Evolutionary conservation across 2,329 filamentous ascomycete species (phyloP), one percentile per base, ranked within the genome.

Genomic region (Venturia oleaginea): DNA sequence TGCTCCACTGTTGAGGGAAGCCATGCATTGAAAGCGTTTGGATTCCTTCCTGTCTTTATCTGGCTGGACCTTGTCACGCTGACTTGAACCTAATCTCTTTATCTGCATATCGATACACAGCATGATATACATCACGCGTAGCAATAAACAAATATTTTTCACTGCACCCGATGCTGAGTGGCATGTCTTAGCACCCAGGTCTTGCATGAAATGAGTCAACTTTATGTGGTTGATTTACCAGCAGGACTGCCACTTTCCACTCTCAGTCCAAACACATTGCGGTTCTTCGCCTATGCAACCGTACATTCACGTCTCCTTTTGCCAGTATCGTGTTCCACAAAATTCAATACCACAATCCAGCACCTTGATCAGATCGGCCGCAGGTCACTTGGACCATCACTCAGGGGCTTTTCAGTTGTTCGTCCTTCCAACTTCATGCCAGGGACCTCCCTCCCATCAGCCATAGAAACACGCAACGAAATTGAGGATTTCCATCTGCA

Each of bases 1-100:
- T 61, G 85, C 80, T 19, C 85, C 85, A 62, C 69, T 87, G 70
- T 69, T 87, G 61, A 78, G 84, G 67, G 77, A 79, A 67, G 78
- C 79, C 13, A 54, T 63, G 46, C n/a, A 11, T 11, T 60, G 34
- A 60, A 37, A 11, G 10, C 24, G 27, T 19, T 60, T 19, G n/a
- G n/a, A n/a, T n/a, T 37, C 19, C 1, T 43, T 42, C 22, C n/a
- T 38, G 5, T 24, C 24, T 38, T 38, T 24, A 6, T 22, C 30
- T n/a, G 60, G 4, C 40, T 40, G 4, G 38, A n/a, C 6, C 37
- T n/a, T 17, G n/a, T 13, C 27, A 27, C 34, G n/a, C 59, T 60
- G 22, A 24, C 22, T 22, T 42, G 37, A 15, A 19, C 34, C n/a
- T 27, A 13, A 15, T 43, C 34, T 42, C 34, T 60, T 60, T 17